Percentiles rank a stretch among this genome's conserved stretches.
Evolutionary conservation across 1,284 basidiomycete genomes (phyloP).

Genomic region (Austroboletus niveus): DNA sequence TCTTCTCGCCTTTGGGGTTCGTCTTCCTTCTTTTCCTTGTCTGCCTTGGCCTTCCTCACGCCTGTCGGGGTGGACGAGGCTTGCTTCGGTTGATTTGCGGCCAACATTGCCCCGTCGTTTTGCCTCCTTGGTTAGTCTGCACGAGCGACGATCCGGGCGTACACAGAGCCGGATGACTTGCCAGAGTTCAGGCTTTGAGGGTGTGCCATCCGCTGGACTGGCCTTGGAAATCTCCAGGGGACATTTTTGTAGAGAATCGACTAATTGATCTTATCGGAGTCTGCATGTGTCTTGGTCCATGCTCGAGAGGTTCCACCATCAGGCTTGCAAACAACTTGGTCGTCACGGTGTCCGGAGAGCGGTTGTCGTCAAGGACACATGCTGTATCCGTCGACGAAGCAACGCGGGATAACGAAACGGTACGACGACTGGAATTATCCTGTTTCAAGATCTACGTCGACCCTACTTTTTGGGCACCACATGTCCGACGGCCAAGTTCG

Average conservation of each 20-base stretch:
- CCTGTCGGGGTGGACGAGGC: conserved; percentile 38
- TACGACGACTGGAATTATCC: too few species aligned
- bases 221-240: neutral
- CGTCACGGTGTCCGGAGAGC: too few species aligned
- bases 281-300: neutral
- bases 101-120: conserved; percentile 71
- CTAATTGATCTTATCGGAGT: neutral
- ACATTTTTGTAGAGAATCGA: neutral
- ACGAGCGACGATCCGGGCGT: conserved; percentile 1
- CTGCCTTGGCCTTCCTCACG: conserved; percentile 73
- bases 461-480: too few species aligned
- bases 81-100: conserved; percentile 71
- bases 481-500: too few species aligned
- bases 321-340: too few species aligned
- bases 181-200: conserved; percentile 37
- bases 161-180: neutral
- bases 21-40: conserved; percentile 71
- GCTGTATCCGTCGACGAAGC: too few species aligned
- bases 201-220: conserved; percentile 15
- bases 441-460: too few species aligned
- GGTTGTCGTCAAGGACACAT: too few species aligned
- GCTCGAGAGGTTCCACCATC: too few species aligned
- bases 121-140: conserved; percentile 59
- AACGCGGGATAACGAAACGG: too few species aligned
- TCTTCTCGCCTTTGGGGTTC: conserved; percentile 84